Evolutionary conservation across 345 rosid species (phyloP).

Genomic region (Eucalyptus pauciflora): DNA sequence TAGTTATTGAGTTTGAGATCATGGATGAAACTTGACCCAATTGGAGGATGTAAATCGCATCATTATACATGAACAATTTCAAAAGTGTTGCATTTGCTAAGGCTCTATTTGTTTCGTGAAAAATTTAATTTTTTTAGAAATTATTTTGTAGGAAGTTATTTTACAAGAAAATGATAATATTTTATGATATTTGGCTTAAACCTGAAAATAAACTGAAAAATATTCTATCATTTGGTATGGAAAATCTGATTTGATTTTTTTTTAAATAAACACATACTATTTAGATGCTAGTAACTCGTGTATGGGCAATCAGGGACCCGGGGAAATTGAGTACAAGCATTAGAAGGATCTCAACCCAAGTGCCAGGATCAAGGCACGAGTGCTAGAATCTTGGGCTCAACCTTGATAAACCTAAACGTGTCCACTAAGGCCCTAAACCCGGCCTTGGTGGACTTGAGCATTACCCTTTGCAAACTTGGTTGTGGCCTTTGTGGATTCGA

Average conservation of each 20-base stretch:
- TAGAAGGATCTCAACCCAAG: not conserved
- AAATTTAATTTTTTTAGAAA: not conserved
- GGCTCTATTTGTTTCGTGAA: no score
- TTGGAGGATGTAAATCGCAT: not conserved
- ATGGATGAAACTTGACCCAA: no score
- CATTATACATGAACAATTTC: no score
- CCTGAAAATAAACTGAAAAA: not conserved
- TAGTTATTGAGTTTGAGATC: no score
- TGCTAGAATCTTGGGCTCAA: not conserved
- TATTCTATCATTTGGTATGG: not conserved
- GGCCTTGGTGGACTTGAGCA: fast-evolving
- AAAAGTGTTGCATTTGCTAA: not conserved
- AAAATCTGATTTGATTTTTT: no score
- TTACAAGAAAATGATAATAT: no score
- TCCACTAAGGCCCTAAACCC: not conserved
- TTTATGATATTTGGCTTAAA: not conserved
- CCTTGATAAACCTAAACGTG: not conserved
- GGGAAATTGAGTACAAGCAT: not conserved
- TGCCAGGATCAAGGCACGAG: fast-evolving
- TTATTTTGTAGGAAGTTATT: no score
- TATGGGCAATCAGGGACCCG: not conserved
- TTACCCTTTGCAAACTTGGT: not conserved
- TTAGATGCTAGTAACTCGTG: not conserved
- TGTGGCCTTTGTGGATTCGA: not conserved
- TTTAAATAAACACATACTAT: not conserved